Evolutionary conservation across 805 yeast species (phyloP).

Genomic region (Yarrowia yakushimensis): DNA sequence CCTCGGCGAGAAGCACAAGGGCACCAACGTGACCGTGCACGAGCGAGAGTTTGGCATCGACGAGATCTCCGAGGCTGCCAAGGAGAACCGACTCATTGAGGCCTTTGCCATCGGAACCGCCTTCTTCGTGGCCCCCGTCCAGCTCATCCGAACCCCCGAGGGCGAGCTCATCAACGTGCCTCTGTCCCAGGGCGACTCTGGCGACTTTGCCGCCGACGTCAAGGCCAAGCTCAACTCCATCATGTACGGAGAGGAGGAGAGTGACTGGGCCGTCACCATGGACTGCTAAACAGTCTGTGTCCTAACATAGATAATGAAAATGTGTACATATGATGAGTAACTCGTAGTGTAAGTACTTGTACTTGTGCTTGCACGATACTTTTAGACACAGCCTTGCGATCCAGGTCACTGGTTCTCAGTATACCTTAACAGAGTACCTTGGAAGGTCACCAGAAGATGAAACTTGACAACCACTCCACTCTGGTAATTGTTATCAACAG

Average conservation of each 20-base stretch:
- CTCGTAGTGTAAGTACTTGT: background rate
- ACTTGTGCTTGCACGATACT: no score
- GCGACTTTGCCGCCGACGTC: slow-evolving; percentile 20
- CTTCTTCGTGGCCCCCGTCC: slow-evolving; percentile 92
- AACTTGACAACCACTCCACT: no score
- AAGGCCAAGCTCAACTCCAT: slow-evolving; percentile 14
- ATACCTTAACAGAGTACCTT: no score
- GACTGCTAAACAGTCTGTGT: background rate
- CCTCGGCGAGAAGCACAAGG: slow-evolving; percentile 70
- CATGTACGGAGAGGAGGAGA: slow-evolving; percentile 25
- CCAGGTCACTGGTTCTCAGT: no score
- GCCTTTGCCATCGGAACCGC: slow-evolving; percentile 98
- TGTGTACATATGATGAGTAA: no score
- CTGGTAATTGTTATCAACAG: no score
- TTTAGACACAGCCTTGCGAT: no score
- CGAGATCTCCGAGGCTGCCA: slow-evolving; percentile 76
- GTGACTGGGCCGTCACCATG: slow-evolving; percentile 12
- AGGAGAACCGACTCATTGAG: slow-evolving; percentile 79
- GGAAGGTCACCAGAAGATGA: no score
- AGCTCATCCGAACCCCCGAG: slow-evolving; percentile 48
- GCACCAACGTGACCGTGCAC: slow-evolving; percentile 72
- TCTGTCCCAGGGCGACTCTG: slow-evolving; percentile 10
- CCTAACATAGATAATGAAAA: no score
- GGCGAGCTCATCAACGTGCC: slow-evolving; percentile 23
- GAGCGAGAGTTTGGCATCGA: slow-evolving; percentile 81